Percentiles rank a stretch among this genome's conserved stretches.
These are phyloP conservation scores for Coemansia interrupta DNA, from an alignment of 192 early-diverging fungal genomes.

Conservation along the genomic window DNA sequence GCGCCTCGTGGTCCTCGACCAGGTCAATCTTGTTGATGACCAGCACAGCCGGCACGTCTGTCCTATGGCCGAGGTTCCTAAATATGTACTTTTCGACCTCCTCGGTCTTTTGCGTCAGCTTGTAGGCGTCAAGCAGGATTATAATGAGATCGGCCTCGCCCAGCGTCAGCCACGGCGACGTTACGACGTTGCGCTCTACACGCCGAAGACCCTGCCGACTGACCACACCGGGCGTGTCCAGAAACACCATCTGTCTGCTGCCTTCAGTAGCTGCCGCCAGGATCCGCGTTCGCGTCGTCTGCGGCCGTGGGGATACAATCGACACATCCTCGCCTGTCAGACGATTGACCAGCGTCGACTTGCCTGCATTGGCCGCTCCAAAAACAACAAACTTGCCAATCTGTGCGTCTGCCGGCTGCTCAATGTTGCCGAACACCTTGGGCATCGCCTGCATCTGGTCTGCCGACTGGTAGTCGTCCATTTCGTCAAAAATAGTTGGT, in stretches of 20 bases:
- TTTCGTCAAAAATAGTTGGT: too few species aligned
- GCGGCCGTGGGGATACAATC: constrained; percentile 65
- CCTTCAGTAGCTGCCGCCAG: constrained; percentile 57
- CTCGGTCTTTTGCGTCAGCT: constrained; percentile 34
- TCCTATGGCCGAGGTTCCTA: constrained; percentile 11
- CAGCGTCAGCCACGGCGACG: constrained; percentile 45
- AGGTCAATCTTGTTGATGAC: constrained; percentile 46
- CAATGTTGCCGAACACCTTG: constrained; percentile 34
- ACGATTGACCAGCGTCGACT: constrained; percentile 74
- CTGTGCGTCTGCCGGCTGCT: constrained; percentile 62
- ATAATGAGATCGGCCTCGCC: constrained; percentile 25
- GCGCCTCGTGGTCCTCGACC: constrained; percentile 21
- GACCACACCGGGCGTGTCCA: constrained; percentile 51
- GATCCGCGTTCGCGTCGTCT: constrained; percentile 68
- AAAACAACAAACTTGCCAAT: constrained; percentile 61
- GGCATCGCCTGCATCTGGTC: constrained; percentile 29
- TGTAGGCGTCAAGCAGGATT: constrained; percentile 40
- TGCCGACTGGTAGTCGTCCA: constrained; percentile 6
- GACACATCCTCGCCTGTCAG: constrained; percentile 59
- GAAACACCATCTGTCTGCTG: constrained; percentile 60
- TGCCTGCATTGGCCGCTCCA: constrained; percentile 71
- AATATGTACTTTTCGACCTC: constrained; percentile 35
- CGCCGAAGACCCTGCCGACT: constrained; percentile 31
- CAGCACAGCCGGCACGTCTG: constrained; percentile 23
- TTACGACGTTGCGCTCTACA: constrained; percentile 34